Evolutionary conservation across 352 stramenopile genomes (phyloP).

Genomic region (Phytophthora sp.): DNA sequence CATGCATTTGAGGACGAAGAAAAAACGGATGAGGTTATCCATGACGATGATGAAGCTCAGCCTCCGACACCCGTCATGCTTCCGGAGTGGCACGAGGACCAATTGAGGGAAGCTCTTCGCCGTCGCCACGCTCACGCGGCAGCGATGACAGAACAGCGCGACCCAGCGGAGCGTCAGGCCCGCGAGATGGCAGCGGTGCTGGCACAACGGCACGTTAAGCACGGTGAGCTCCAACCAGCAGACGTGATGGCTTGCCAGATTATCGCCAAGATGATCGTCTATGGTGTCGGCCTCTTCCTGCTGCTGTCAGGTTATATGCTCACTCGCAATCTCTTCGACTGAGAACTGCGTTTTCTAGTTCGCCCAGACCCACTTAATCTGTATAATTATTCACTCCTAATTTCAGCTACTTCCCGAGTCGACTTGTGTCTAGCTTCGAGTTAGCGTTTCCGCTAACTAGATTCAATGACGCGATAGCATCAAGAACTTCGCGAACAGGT

Average conservation of each 20-base stretch:
- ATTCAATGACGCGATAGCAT: conserved; percentile 42
- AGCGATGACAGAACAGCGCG: conserved; percentile 33
- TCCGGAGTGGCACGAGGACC: conserved; percentile 65
- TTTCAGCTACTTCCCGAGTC: background rate
- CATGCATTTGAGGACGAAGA: conserved; percentile 55
- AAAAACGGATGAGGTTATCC: conserved; percentile 26
- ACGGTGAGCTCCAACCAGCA: conserved; percentile 42
- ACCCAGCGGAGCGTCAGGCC: conserved; percentile 48
- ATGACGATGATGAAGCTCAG: conserved; percentile 13
- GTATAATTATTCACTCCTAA: conserved; percentile 15
- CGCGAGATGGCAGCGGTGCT: conserved; percentile 60
- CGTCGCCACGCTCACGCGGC: conserved; percentile 52
- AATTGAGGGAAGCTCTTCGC: conserved; percentile 55
- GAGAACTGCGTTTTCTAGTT: conserved; percentile 12
- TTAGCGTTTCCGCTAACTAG: background rate
- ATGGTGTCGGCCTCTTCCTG: conserved; percentile 42
- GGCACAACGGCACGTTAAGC: conserved; percentile 42
- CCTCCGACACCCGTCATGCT: conserved; percentile 39
- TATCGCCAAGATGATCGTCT: conserved; percentile 58
- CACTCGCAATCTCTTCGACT: conserved; percentile 29
- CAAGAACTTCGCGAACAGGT: conserved; percentile 42
- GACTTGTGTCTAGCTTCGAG: background rate
- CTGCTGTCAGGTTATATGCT: conserved; percentile 40
- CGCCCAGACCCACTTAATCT: background rate
- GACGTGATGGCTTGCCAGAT: conserved; percentile 53